Base-by-base conservation (phyloP, 257 asterid genomes). In the Nicotiana benthamiana region DNA sequence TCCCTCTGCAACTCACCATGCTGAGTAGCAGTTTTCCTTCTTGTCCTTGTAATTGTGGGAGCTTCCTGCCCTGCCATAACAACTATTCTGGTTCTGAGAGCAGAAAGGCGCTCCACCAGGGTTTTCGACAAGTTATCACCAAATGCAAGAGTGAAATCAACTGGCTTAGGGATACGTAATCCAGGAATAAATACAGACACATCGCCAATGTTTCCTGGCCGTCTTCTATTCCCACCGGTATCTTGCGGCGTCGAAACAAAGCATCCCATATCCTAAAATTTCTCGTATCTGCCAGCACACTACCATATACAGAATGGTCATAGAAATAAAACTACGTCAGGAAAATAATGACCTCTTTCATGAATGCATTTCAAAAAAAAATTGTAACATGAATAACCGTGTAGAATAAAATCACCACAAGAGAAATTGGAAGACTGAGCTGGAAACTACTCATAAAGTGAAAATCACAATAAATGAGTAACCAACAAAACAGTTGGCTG, bases 41-140 rank as follows among this genome's bases (percentile, higher is more conserved):
- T 93, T 27, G 99, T 94, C 88, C 98, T 89, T 36, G 99, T 92
- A 81, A 96, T 90, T 20, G 95, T 89, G 1, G 97, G 97, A 83
- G 89, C 99, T 91, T 94, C 99, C 89, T 94, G 99, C 30, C 88
- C 95, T 11, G 97, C 98, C 97, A 96, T 91, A 56, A 91, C 98
- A 81, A 94, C 97, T 80, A 94, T 89, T 84, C 98, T 89, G 26
- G 97, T 92, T 81, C 99, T 93, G 82, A 94, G 95, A 80, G 98
- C 97, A 51, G 97, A 94, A 68, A 96, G 92, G 52, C 93, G 95
- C 84, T 96, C 99, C 70, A 90, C 89, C 83, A 92, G 85, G 86
- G 87, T 89, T 85, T 86, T 92, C 22, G 89, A 85, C 56, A 94
- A 83, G 68, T 81, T 85, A 79, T 87, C 92, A 34, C 92, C 93